Base-by-base conservation (phyloP, 2,329 filamentous ascomycete species). In the Talaromyces sp. region DNA sequence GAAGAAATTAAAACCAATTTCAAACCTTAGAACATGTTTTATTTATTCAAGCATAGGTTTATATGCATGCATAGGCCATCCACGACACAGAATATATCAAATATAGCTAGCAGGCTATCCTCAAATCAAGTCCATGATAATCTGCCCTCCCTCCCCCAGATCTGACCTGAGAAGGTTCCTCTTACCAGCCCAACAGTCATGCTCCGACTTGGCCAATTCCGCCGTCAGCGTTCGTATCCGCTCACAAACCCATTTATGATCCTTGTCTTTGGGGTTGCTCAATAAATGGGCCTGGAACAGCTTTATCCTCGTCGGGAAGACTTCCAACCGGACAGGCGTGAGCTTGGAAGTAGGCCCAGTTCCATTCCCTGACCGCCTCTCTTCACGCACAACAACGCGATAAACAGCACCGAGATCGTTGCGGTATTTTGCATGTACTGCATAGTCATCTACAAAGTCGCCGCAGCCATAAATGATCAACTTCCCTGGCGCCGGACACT, bases 391-490 rank as follows among this genome's bases (percentile, higher is more conserved):
- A 56, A 63, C 55, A 58, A 78, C 72, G 56, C 70, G 73, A 74
- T 76, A 78, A 17, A 76, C 62, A 22, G 72, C 76, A 17, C 75
- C 73, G 13, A 78, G 62, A 67, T 78, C 75, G 69, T 77, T 78
- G 57, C 75, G 65, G 65, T 62, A 78, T 44, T 68, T 65, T 27
- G 55, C 58, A 58, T 70, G 65, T n/a, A 77, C 17, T 3, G 70
- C 71, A 69, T 78, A 78, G 65, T 78, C 76, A 65, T 78, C 75
- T n/a, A 78, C 72, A 64, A 77, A 78, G 63, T 78, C 75, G 1
- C 76, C 76, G 61, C 75, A 78, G 0, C 75, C 75, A 49, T 77
- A 78, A 2, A 78, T 72, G 53, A 78, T 72, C 10, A 77, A 49
- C 53, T 68, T 72, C 0, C 72, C 71, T 4, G 61, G 57, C 1